Conservation (phyloP, 2,329 filamentous ascomycete genomes). For the Emergomyces africanus region DNA sequence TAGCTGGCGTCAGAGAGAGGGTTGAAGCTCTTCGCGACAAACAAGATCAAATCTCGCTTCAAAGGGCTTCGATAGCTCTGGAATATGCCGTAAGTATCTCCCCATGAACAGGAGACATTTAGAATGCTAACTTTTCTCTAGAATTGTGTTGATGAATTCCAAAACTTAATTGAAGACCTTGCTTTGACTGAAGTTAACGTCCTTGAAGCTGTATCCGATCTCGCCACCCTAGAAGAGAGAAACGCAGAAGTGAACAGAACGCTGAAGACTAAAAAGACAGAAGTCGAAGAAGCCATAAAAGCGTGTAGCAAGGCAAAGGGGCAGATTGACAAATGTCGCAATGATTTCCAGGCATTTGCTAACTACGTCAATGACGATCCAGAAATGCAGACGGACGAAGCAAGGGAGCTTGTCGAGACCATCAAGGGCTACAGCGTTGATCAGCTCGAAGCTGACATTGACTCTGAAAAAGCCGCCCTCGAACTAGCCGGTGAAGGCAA, state of each 20-base stretch:
- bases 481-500: slow-evolving; percentile 71
- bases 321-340: slow-evolving; percentile 11
- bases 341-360: slow-evolving; percentile 7
- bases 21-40: slow-evolving; percentile 41
- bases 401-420: slow-evolving; percentile 1
- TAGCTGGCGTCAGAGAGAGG: slow-evolving; percentile 32
- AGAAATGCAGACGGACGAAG: background rate
- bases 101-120: background rate
- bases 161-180: slow-evolving; percentile 51
- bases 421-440: slow-evolving; percentile 41
- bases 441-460: slow-evolving; percentile 59
- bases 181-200: background rate
- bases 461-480: slow-evolving; percentile 59
- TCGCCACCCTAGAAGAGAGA: slow-evolving; percentile 52
- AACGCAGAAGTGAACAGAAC: slow-evolving; percentile 46
- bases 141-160: background rate
- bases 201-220: slow-evolving; percentile 67
- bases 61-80: slow-evolving; percentile 44
- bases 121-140: background rate
- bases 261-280: slow-evolving; percentile 20
- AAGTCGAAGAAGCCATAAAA: slow-evolving; percentile 22
- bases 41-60: slow-evolving; percentile 43
- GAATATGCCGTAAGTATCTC: slow-evolving; percentile 40
- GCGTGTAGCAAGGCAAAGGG: slow-evolving; percentile 12
- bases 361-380: slow-evolving; percentile 13